phyloP scores from a whole-genome alignment of 2,329 filamentous ascomycete genomes.

The Curvularia sp. region DNA sequence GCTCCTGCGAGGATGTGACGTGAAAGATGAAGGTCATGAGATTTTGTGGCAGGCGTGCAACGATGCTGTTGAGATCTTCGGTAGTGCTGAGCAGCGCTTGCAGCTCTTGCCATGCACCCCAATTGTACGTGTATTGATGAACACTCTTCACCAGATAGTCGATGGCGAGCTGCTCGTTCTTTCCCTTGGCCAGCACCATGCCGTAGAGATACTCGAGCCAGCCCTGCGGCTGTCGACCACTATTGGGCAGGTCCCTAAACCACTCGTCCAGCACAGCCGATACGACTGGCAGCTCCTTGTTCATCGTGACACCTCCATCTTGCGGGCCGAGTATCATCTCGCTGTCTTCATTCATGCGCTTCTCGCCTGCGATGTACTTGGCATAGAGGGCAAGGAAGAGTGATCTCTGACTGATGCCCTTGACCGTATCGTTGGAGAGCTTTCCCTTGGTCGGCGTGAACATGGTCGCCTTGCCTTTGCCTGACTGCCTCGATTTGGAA shows the following conservation, averaged over 20 bases:
- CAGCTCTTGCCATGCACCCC: conserved; percentile 96
- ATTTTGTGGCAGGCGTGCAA: conserved; percentile 80
- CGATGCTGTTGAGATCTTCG: conserved; percentile 81
- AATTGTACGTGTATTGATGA: conserved; percentile 91
- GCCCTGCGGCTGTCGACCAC: conserved; percentile 74
- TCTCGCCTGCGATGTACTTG: conserved; percentile 91
- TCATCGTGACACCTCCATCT: conserved; percentile 82
- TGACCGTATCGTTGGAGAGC: conserved; percentile 49
- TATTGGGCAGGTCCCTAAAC: conserved; percentile 71
- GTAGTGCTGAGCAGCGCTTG: conserved; percentile 78
- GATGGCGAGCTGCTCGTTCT: conserved; percentile 85
- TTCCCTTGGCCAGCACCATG: conserved; percentile 86
- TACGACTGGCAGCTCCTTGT: conserved; percentile 82
- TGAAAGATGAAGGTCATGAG: conserved; percentile 95
- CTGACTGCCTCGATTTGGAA: conserved; percentile 45
- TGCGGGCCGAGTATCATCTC: conserved; percentile 97
- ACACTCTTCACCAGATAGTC: conserved; percentile 89
- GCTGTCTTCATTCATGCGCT: conserved; percentile 92
- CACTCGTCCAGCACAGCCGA: conserved; percentile 79
- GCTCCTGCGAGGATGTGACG: conserved; percentile 85
- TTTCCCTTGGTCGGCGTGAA: conserved; percentile 50
- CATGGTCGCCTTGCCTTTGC: conserved; percentile 67
- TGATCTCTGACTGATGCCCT: conserved; percentile 81
- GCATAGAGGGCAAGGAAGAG: conserved; percentile 92
- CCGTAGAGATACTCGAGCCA: conserved; percentile 95